These are phyloP conservation scores for Bolboschoenoplectus hybrid DNA, from an alignment of 202 grass and related monocot species.

Conservation along the genomic window DNA sequence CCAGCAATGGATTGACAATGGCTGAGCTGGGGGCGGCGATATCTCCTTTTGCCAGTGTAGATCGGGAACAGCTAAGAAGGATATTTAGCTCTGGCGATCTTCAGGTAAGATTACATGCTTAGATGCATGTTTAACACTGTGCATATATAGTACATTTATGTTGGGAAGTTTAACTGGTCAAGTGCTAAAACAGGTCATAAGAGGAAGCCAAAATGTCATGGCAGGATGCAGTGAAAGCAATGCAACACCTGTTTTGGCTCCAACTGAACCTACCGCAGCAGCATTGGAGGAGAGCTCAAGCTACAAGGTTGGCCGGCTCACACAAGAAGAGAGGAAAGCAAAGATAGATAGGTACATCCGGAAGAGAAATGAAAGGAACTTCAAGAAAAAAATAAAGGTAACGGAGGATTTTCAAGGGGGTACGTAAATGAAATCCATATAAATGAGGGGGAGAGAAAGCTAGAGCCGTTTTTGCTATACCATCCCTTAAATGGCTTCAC, in stretches of 20 bases:
- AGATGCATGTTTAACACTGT: not conserved
- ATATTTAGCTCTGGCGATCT: slow-evolving; percentile 53
- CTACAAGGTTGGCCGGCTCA: slow-evolving; percentile 76
- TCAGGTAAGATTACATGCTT: slow-evolving; percentile 59
- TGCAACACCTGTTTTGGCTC: slow-evolving; percentile 25
- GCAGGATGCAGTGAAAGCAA: slow-evolving; percentile 54
- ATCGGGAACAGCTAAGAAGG: slow-evolving; percentile 57
- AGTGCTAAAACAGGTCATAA: slow-evolving; percentile 48
- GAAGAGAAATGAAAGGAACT: slow-evolving; percentile 97
- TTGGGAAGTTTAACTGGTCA: not conserved
- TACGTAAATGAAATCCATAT: not conserved
- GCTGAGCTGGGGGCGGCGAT: slow-evolving; percentile 50
- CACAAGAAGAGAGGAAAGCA: slow-evolving; percentile 85
- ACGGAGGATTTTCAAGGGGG: slow-evolving; percentile 12
- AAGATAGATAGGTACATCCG: slow-evolving; percentile 94
- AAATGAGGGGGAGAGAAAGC: not conserved
- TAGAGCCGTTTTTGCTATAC: not conserved
- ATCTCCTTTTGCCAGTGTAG: slow-evolving; percentile 40
- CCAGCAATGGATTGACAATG: slow-evolving; percentile 45
- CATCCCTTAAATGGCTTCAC: not conserved
- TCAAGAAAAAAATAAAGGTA: slow-evolving; percentile 99
- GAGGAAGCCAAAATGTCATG: slow-evolving; percentile 55
- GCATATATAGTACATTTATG: slow-evolving; percentile 22
- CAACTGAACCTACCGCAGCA: slow-evolving; percentile 23
- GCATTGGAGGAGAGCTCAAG: slow-evolving; percentile 59